These are phyloP conservation scores for Hymenoscyphus occultus DNA, from an alignment of 2,329 filamentous ascomycete genomes.

Conservation along the genomic window DNA sequence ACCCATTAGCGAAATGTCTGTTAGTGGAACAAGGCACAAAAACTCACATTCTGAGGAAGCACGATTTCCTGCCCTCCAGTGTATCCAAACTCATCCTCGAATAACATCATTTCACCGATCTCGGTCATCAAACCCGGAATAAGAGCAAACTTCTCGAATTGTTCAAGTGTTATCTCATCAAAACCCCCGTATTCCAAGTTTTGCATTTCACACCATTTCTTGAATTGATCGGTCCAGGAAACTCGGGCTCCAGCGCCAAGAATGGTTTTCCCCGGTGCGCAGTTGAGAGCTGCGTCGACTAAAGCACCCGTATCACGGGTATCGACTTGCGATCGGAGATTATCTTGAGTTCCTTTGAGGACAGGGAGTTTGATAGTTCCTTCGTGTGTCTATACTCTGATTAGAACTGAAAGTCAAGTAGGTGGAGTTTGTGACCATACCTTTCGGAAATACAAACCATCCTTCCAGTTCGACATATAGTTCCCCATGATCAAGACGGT, in stretches of 20 bases:
- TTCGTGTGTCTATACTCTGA: constrained; percentile 17
- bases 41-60: constrained; percentile 29
- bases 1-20: constrained; percentile 3
- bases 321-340: constrained; percentile 21
- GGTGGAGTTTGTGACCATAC: constrained; percentile 3
- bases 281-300: constrained; percentile 31
- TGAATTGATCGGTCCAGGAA: constrained; percentile 22
- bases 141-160: constrained; percentile 31
- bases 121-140: constrained; percentile 30
- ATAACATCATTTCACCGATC: constrained; percentile 37
- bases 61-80: constrained; percentile 37
- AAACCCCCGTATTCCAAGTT: constrained; percentile 19
- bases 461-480: constrained; percentile 27
- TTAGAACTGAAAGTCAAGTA: not conserved
- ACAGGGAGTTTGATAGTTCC: constrained; percentile 30
- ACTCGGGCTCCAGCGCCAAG: constrained; percentile 18
- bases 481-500: constrained; percentile 37
- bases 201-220: constrained; percentile 22
- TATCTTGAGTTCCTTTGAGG: constrained; percentile 25
- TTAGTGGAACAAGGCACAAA: not conserved
- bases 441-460: constrained; percentile 18
- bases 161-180: constrained; percentile 20
- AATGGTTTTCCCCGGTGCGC: constrained; percentile 26
- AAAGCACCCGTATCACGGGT: constrained; percentile 20
- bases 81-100: constrained; percentile 36